phyloP scores from a whole-genome alignment of 2,329 filamentous ascomycete genomes.

The Epichloe typhina region DNA sequence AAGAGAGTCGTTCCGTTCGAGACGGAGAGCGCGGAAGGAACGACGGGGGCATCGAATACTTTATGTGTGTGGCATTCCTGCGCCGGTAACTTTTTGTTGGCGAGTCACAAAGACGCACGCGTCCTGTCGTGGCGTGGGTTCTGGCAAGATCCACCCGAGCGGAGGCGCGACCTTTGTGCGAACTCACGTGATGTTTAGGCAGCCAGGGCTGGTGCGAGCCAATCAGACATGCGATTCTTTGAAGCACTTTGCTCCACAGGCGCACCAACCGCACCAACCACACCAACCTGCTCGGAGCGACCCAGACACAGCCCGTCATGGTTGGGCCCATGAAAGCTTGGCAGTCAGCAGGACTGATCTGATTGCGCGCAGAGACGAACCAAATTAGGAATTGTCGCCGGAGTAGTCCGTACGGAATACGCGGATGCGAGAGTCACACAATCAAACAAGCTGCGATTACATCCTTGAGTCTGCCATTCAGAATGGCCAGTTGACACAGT shows the following conservation, averaged over 20 bases:
- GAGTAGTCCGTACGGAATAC: background rate
- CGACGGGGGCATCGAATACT: background rate
- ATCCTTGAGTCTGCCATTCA: too few relatives aligned
- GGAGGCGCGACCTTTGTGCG: conserved; percentile 21
- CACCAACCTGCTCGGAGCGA: background rate
- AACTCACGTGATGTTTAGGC: conserved; percentile 25
- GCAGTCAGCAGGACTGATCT: background rate
- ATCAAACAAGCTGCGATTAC: too few relatives aligned
- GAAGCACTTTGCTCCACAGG: background rate
- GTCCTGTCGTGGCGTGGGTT: conserved; percentile 6
- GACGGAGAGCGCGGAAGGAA: background rate
- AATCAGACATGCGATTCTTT: background rate
- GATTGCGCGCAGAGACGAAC: background rate
- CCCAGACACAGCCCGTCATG: background rate
- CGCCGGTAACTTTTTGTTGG: background rate
- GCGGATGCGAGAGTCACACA: too few relatives aligned
- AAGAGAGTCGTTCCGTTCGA: background rate
- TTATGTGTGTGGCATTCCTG: background rate
- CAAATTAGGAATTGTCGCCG: background rate
- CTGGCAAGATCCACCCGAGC: background rate
- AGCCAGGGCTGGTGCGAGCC: conserved; percentile 11
- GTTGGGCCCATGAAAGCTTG: background rate
- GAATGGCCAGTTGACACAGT: too few relatives aligned
- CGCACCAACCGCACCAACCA: too few relatives aligned
- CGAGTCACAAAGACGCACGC: conserved; percentile 11